Conservation (phyloP, 75 land plant genomes). For the Pseudotsuga menziesii region DNA sequence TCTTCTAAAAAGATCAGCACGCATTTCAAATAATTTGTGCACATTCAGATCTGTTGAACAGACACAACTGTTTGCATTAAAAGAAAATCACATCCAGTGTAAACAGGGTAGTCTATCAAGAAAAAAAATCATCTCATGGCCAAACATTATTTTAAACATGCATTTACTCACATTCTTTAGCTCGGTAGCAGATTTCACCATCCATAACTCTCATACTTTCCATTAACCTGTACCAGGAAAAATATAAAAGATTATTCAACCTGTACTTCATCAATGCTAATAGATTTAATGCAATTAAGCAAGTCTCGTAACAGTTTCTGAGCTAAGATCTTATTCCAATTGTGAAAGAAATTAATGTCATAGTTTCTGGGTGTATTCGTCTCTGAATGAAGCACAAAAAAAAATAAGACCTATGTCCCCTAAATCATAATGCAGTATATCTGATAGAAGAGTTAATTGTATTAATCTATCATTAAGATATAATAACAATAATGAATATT, state of each 20-base stretch:
- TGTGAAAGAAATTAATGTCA: too few relatives aligned
- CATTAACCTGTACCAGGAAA: conserved; percentile 63
- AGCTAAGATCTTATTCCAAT: too few relatives aligned
- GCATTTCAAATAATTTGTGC: conserved; percentile 69
- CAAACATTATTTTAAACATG: not conserved
- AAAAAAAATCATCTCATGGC: not conserved
- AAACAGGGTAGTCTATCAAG: conserved; percentile 5
- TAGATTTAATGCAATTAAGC: too few relatives aligned
- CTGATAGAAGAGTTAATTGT: too few relatives aligned
- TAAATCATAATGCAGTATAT: too few relatives aligned
- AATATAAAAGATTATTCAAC: not conserved
- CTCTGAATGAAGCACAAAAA: too few relatives aligned
- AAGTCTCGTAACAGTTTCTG: too few relatives aligned
- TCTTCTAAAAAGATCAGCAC: conserved; percentile 87
- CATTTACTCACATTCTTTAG: conserved; percentile 73
- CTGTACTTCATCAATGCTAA: too few relatives aligned
- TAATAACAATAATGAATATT: too few relatives aligned
- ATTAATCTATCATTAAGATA: too few relatives aligned
- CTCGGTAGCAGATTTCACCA: conserved; percentile 92
- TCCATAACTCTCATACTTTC: conserved; percentile 86
- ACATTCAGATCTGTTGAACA: conserved; percentile 54
- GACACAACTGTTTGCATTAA: not conserved
- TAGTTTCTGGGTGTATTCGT: too few relatives aligned
- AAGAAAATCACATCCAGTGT: not conserved
- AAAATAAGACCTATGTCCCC: too few relatives aligned